A percentile compares a stretch with the other conserved stretches of the same genome.
These are phyloP conservation scores for Termitomyces sp. DNA, from an alignment of 768 basidiomycete species.

Conservation along the genomic window DNA sequence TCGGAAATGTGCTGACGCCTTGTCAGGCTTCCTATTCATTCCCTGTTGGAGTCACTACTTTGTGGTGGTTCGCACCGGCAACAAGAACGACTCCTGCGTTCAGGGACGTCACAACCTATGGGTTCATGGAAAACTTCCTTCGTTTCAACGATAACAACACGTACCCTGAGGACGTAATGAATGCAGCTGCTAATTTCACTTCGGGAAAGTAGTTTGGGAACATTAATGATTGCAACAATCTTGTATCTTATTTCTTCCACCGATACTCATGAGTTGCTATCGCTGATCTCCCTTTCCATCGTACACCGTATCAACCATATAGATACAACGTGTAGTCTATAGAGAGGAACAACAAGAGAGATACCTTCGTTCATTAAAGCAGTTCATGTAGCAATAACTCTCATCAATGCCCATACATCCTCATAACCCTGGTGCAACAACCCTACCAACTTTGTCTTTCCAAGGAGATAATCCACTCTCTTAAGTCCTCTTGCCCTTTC, in stretches of 20 bases:
- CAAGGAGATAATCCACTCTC: slow-evolving; percentile 3
- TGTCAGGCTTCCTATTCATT: slow-evolving; percentile 64
- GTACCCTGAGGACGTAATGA: not conserved
- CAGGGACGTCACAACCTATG: not conserved
- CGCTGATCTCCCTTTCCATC: too few species aligned
- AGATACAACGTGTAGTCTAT: too few species aligned
- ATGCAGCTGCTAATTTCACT: not conserved
- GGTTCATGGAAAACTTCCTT: not conserved
- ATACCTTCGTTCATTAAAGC: too few species aligned
- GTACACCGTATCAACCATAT: not conserved
- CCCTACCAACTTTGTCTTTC: not conserved
- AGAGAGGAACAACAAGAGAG: too few species aligned
- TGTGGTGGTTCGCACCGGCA: slow-evolving; percentile 41
- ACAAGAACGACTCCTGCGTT: not conserved
- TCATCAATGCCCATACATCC: not conserved
- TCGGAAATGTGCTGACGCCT: not conserved
- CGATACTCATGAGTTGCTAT: not conserved
- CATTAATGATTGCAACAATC: not conserved
- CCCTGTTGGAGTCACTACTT: slow-evolving; percentile 64
- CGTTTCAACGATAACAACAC: slow-evolving; percentile 9
- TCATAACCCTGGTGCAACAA: not conserved
- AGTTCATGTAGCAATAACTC: not conserved
- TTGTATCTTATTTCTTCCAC: not conserved
- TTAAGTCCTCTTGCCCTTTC: not conserved
- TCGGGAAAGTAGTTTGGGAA: not conserved